These are phyloP conservation scores for Pythium monospermum DNA, from an alignment of 352 stramenopile species.

Conservation along the genomic window DNA sequence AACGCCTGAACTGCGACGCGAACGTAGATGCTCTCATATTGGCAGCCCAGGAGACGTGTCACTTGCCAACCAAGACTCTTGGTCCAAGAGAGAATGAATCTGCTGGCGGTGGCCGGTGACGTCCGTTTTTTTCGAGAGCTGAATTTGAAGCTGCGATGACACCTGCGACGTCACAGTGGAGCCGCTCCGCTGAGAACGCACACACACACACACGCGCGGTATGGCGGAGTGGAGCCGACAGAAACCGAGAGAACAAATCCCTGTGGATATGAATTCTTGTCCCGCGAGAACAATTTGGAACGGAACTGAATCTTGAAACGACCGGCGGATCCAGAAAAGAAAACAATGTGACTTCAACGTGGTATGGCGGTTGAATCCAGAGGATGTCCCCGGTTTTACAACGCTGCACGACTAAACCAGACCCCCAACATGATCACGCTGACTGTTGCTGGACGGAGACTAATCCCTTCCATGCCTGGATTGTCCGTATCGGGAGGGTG, in stretches of 20 bases:
- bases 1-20: too few relatives aligned
- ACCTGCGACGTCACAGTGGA: slow-evolving; percentile 10
- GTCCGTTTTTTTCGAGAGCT: neutral
- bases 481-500: slow-evolving; percentile 13
- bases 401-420: slow-evolving; percentile 11
- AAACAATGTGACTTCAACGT: slow-evolving; percentile 6
- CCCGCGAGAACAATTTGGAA: neutral
- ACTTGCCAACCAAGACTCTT: too few relatives aligned
- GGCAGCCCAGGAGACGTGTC: too few relatives aligned
- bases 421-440: slow-evolving; percentile 6
- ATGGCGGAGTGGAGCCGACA: slow-evolving; percentile 3
- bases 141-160: slow-evolving; percentile 1
- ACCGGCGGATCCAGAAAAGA: neutral
- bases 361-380: too few relatives aligned
- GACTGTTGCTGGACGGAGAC: too few relatives aligned
- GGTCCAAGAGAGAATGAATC: slow-evolving; percentile 4
- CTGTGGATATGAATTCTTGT: neutral
- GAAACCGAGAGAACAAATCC: too few relatives aligned
- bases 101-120: neutral
- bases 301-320: slow-evolving; percentile 9
- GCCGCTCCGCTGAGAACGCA: too few relatives aligned
- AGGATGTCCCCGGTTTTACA: slow-evolving; percentile 4
- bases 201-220: too few relatives aligned
- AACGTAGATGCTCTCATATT: too few relatives aligned
- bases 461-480: neutral